Evolutionary conservation across 768 basidiomycete species (phyloP).

Genomic region (Pleurotus tuoliensis): DNA sequence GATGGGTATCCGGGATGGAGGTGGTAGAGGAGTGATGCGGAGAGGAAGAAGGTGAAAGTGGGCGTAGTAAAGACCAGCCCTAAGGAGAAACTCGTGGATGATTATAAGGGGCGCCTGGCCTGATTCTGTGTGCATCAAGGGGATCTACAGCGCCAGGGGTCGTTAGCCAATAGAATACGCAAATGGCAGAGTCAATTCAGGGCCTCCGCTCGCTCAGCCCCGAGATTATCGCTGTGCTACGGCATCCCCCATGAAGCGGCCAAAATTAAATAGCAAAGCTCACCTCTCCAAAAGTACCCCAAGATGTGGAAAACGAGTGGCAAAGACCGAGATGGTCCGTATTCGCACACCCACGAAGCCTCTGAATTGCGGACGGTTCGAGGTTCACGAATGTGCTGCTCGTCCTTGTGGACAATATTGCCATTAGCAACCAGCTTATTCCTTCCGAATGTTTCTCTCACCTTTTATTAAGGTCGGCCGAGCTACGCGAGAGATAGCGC

Average conservation of each 20-base stretch:
- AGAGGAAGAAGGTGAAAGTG: background rate
- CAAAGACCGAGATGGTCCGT: no score
- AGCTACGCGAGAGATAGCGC: no score
- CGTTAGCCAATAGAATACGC: slow-evolving; percentile 1
- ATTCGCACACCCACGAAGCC: no score
- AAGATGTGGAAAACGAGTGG: background rate
- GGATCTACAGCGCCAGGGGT: background rate
- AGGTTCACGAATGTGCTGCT: no score
- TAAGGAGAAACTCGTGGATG: slow-evolving; percentile 1
- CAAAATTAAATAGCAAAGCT: background rate
- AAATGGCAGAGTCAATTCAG: background rate
- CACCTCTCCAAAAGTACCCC: background rate
- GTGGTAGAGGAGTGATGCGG: background rate
- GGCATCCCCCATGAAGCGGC: background rate
- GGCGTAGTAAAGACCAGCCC: slow-evolving; percentile 1
- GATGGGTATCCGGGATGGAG: no score
- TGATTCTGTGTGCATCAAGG: slow-evolving; percentile 7
- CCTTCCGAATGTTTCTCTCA: no score
- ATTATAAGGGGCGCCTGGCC: slow-evolving; percentile 7
- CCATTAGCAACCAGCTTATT: no score
- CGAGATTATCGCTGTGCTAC: slow-evolving; percentile 6
- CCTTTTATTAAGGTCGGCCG: no score
- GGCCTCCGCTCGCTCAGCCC: background rate
- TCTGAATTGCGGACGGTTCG: no score
- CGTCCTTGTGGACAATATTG: no score